phyloP scores from a whole-genome alignment of 2,329 filamentous ascomycete genomes.

The Fusarium setosum region DNA sequence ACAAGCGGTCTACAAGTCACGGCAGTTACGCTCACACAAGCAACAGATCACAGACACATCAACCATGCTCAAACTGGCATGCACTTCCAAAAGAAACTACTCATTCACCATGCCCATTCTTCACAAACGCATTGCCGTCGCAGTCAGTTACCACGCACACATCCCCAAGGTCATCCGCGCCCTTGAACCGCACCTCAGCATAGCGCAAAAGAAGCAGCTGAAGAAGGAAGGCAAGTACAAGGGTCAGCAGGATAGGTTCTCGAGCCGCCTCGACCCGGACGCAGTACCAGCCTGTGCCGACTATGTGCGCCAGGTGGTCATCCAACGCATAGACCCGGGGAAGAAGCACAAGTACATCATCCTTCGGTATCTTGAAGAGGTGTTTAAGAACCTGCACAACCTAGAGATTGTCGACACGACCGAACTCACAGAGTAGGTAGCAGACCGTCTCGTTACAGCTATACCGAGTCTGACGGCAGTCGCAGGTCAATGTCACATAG shows the following conservation, averaged over 20 bases:
- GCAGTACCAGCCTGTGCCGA: not conserved
- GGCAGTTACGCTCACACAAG: not conserved
- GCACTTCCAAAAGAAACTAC: slow-evolving; percentile 11
- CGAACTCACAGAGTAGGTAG: not conserved
- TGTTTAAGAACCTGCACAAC: not conserved
- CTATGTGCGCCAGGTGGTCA: slow-evolving; percentile 8
- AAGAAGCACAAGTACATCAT: not conserved
- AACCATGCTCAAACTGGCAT: slow-evolving; percentile 3
- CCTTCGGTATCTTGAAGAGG: not conserved
- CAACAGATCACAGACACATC: not conserved
- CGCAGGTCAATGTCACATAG: not conserved
- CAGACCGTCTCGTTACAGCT: not conserved
- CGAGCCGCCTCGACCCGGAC: not conserved
- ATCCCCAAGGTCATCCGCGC: not conserved
- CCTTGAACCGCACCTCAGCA: slow-evolving; percentile 5
- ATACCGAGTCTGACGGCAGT: not conserved
- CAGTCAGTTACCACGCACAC: not conserved
- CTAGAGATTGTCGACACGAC: not conserved
- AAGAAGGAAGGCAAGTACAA: not conserved
- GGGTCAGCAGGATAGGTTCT: not conserved
- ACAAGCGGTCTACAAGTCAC: rapidly evolving
- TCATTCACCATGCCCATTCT: not conserved
- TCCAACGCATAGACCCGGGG: not conserved
- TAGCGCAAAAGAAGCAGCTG: slow-evolving; percentile 11
- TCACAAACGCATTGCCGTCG: not conserved